Conservation (phyloP, 805 yeast genomes). For the Starmerella bombi region DNA sequence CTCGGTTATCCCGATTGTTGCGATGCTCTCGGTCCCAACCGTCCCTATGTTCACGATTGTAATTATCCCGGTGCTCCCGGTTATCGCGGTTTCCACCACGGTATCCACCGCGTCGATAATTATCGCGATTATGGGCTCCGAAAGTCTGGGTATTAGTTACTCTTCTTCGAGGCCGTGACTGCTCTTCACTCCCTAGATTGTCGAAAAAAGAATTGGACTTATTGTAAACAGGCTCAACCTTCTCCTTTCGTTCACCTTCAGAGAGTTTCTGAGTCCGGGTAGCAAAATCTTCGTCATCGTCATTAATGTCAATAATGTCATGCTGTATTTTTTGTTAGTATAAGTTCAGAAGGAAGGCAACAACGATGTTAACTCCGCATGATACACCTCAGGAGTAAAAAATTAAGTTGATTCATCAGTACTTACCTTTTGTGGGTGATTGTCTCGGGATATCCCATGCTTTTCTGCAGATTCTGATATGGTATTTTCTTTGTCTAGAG, state of each 20-base stretch:
- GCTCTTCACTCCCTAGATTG: constrained; percentile 51
- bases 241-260: constrained; percentile 15
- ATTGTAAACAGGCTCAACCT: constrained; percentile 41
- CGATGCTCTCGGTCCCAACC: too few relatives aligned
- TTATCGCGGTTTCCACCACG: constrained; percentile 25
- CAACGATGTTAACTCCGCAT: constrained; percentile 25
- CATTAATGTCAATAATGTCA: constrained; percentile 4
- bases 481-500: not conserved
- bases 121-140: not conserved
- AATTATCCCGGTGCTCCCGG: too few relatives aligned
- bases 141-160: not conserved
- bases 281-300: constrained; percentile 23
- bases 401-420: constrained; percentile 20
- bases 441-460: not conserved
- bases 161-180: not conserved
- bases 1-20: too few relatives aligned
- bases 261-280: constrained; percentile 13
- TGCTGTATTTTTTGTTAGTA: constrained; percentile 22
- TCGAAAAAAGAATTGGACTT: constrained; percentile 83
- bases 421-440: constrained; percentile 18
- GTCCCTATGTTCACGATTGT: too few relatives aligned
- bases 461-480: not conserved
- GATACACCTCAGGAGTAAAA: constrained; percentile 20
- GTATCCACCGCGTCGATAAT: too few relatives aligned
- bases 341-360: constrained; percentile 36